Evolutionary conservation across 208 protist genomes (phyloP).

Genomic region (Balamuthia mandrillaris): DNA sequence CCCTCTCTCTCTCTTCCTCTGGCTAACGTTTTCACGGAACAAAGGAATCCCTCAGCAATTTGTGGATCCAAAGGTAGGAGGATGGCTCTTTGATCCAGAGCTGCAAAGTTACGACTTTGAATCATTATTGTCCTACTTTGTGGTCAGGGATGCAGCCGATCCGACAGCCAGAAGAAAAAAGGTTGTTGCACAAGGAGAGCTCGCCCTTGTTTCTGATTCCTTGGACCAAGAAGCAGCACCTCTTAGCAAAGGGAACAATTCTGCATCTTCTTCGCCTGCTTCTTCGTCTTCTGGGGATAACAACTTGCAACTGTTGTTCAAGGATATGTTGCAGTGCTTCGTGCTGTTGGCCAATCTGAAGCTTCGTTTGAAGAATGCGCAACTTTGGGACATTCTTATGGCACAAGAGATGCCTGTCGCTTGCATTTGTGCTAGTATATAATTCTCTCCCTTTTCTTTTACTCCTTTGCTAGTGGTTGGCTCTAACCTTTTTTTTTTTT

Average conservation of each 20-base stretch:
- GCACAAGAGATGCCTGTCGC: constrained; percentile 10
- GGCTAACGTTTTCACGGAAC: too few relatives aligned
- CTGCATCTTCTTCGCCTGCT: not conserved
- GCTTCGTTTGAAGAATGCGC: not conserved
- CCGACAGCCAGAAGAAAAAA: not conserved
- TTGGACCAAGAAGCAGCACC: not conserved
- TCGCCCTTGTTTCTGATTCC: not conserved
- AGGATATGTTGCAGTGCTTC: constrained; percentile 28
- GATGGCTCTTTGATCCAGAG: constrained; percentile 28
- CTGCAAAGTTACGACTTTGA: constrained; percentile 23
- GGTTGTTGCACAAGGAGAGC: not conserved
- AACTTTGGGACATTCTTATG: not conserved
- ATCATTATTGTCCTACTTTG: not conserved
- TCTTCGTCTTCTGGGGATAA: not conserved
- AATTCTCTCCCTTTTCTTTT: not conserved
- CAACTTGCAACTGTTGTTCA: not conserved
- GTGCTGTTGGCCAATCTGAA: constrained; percentile 11
- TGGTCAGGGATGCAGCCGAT: too few relatives aligned
- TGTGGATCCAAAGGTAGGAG: not conserved
- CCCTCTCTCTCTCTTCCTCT: too few relatives aligned
- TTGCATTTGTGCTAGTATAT: not conserved
- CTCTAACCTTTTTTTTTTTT: not conserved
- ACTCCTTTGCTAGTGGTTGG: too few relatives aligned
- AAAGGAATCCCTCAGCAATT: not conserved
- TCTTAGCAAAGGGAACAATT: too few relatives aligned